Percentiles rank a stretch among this genome's conserved stretches.
phyloP scores from a whole-genome alignment of 441 rosid genomes.

The Isatis lusitanica region DNA sequence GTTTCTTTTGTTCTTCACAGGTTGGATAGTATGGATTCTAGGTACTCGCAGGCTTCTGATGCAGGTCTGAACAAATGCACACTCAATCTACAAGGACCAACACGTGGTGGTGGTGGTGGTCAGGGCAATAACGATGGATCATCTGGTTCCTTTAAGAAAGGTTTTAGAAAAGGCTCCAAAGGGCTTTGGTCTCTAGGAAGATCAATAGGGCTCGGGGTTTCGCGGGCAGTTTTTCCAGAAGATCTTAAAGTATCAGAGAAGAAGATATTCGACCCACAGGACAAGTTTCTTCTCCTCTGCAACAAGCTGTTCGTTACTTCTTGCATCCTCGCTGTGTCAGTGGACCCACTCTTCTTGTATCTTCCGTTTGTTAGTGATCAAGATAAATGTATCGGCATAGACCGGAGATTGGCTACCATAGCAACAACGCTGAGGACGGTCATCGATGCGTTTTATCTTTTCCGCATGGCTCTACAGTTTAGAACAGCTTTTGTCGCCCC shows the following conservation, averaged over 20 bases:
- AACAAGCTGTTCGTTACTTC: slow-evolving; percentile 75
- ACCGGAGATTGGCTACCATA: slow-evolving; percentile 63
- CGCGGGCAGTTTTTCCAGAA: slow-evolving; percentile 92
- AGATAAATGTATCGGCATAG: slow-evolving; percentile 68
- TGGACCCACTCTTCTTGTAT: slow-evolving; percentile 90
- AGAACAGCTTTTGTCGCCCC: slow-evolving; percentile 97
- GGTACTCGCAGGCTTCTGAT: slow-evolving; percentile 66
- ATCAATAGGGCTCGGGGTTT: slow-evolving; percentile 85
- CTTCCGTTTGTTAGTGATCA: slow-evolving; percentile 72
- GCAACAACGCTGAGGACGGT: slow-evolving; percentile 76
- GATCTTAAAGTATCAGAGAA: slow-evolving; percentile 88
- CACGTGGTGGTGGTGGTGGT: slow-evolving; percentile 28
- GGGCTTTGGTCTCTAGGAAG: slow-evolving; percentile 94
- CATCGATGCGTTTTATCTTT: slow-evolving; percentile 79
- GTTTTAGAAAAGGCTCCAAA: slow-evolving; percentile 84
- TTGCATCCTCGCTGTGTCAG: slow-evolving; percentile 83
- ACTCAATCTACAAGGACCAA: slow-evolving; percentile 65
- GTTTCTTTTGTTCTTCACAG: slow-evolving; percentile 43
- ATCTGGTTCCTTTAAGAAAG: slow-evolving; percentile 75
- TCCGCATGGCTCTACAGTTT: slow-evolving; percentile 88
- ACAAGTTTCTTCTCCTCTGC: slow-evolving; percentile 77
- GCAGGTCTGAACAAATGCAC: slow-evolving; percentile 62
- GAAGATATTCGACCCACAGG: slow-evolving; percentile 93
- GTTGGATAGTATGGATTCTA: slow-evolving; percentile 94
- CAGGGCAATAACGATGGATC: slow-evolving; percentile 49